Evolutionary conservation across 1,139 yeast species (phyloP), one percentile per base, ranked within the genome.

Genomic region (Sugiyamaella paludigena): DNA sequence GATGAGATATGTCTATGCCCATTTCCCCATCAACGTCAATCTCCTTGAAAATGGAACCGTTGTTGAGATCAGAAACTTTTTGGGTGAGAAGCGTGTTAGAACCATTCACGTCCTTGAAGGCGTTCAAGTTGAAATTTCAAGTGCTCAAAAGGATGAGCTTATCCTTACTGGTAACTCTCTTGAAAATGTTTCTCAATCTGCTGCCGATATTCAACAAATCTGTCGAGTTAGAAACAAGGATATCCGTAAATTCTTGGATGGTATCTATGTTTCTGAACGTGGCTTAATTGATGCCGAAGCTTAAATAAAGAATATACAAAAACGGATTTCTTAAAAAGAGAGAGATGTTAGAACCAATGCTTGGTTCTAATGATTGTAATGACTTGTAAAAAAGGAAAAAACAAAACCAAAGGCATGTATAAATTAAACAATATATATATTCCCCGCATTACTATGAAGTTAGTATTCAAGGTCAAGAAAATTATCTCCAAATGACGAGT

Each of bases 181-280:
- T 68, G 98, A 92, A 79, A 87, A 83, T 70, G 98, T 92, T 66
- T 92, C 98, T 63, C 98, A 92, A 80, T 85, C 91, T 71, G 95
- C 96, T 77, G 98, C 98, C 69, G 97, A 91, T 73, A 81, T 92
- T 68, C 97, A 92, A 80, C 98, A 94, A 81, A 82, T 83, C 77
- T 91, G 98, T 81, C 85, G 95, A 76, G 98, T 91, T 73, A 87
- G 97, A 84, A 92, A 92, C 95, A 94, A 94, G 92, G 99, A 94
- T 92, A 92, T 94, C 91, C 89, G 98, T 81, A 92, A 92, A 85
- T 92, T 71, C 69, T 86, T 92, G 83, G 98, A 92, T 78, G 98
- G 98, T 89, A 91, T 92, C 80, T 92, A 92, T 77, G 98, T 92
- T 69, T 91, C 98, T 63, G 95, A 87, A 80, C 87, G 87, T 78